Percentiles rank a stretch among this genome's conserved stretches.
Evolutionary conservation across 768 basidiomycete species (phyloP).

Genomic region (Hypholoma sublateritium): DNA sequence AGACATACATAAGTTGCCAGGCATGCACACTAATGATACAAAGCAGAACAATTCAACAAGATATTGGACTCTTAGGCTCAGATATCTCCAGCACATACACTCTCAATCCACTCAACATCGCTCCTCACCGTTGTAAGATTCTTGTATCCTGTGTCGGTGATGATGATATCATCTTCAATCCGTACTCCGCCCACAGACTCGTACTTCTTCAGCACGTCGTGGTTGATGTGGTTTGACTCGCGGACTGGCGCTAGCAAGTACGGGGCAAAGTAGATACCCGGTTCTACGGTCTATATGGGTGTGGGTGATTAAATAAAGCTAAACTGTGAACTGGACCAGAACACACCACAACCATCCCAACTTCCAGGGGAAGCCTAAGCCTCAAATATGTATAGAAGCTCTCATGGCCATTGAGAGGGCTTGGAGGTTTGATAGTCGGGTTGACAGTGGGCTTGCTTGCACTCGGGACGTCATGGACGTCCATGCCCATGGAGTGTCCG

Average conservation of each 20-base stretch:
- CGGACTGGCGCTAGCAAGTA: constrained; percentile 69
- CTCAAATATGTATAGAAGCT: constrained; percentile 81
- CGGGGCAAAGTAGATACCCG: constrained; percentile 85
- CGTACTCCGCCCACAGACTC: constrained; percentile 87
- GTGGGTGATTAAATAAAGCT: background rate
- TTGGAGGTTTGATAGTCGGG: constrained; percentile 41
- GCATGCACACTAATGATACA: too few relatives aligned
- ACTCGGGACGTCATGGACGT: constrained; percentile 90
- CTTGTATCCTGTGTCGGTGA: constrained; percentile 72
- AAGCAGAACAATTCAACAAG: background rate
- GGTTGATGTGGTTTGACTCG: constrained; percentile 65
- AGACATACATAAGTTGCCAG: too few relatives aligned
- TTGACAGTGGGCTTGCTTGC: constrained; percentile 73
- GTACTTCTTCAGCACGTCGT: constrained; percentile 67
- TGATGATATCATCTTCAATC: constrained; percentile 89
- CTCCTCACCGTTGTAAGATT: constrained; percentile 86
- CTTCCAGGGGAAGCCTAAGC: constrained; percentile 68
- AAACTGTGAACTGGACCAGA: background rate
- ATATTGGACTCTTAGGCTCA: background rate
- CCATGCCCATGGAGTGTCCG: constrained; percentile 89
- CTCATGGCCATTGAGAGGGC: constrained; percentile 42
- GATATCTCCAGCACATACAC: constrained; percentile 67
- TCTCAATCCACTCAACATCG: constrained; percentile 82
- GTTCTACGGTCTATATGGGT: constrained; percentile 75
- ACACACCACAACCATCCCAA: constrained; percentile 86